Percentiles rank a stretch among this genome's conserved stretches.
phyloP scores from a whole-genome alignment of 2,329 filamentous ascomycete genomes.

The Mollisiaceae sp. region DNA sequence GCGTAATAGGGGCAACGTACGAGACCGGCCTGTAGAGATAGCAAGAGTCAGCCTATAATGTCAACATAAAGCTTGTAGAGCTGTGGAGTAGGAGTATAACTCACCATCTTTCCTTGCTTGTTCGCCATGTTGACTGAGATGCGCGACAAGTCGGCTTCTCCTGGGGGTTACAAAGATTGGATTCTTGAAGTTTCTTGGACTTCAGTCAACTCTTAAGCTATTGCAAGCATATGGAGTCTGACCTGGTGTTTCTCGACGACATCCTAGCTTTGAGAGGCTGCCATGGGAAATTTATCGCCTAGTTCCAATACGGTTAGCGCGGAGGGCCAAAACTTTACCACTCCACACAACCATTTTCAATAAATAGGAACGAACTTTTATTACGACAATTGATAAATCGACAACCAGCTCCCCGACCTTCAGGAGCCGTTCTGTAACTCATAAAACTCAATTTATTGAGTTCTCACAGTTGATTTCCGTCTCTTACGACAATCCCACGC shows the following conservation, averaged over 20 bases:
- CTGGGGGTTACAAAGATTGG: constrained; percentile 42
- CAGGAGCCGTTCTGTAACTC: too few species aligned
- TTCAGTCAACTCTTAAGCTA: constrained; percentile 42
- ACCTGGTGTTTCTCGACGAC: constrained; percentile 24
- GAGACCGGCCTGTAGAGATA: constrained; percentile 67
- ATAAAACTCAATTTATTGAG: too few species aligned
- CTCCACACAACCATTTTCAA: constrained; percentile 22
- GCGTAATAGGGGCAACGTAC: constrained; percentile 55
- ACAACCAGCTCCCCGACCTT: constrained; percentile 19
- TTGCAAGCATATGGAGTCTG: constrained; percentile 35
- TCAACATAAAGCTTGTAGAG: constrained; percentile 55
- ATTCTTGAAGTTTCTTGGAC: constrained; percentile 40
- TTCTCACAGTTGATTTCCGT: too few species aligned
- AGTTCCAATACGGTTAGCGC: constrained; percentile 22
- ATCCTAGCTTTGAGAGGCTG: constrained; percentile 18
- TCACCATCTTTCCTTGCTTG: constrained; percentile 99
- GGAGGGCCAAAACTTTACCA: constrained; percentile 14
- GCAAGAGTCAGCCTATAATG: constrained; percentile 63
- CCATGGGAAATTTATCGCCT: constrained; percentile 20
- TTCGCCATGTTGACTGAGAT: constrained; percentile 69
- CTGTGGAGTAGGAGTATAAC: constrained; percentile 50
- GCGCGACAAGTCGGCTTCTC: constrained; percentile 46
- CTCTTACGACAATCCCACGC: too few species aligned
- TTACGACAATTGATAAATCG: constrained; percentile 25
- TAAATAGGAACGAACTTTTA: constrained; percentile 31